Percentiles rank a stretch among this genome's conserved stretches.
Conservation (phyloP, 495 filamentous ascomycete species). For the Chlorociboria aeruginascens region DNA sequence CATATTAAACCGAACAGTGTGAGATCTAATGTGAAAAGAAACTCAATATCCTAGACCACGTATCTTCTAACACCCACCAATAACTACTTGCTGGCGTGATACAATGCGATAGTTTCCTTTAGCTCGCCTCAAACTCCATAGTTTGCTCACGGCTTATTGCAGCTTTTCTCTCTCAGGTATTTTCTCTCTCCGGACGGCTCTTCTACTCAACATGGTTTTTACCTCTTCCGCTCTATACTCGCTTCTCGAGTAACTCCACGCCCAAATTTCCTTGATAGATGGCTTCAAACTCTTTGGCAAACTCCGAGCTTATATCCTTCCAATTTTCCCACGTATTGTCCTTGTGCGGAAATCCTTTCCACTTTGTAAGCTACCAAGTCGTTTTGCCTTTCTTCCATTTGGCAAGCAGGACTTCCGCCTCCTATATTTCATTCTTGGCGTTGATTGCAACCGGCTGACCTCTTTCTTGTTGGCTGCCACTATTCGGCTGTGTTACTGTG, state of each 20-base stretch:
- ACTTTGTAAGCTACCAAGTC: slow-evolving; percentile 13
- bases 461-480: slow-evolving; percentile 3
- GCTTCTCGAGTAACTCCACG: background rate
- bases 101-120: background rate
- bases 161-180: slow-evolving; percentile 14
- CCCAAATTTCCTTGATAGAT: slow-evolving; percentile 9
- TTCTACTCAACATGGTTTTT: slow-evolving; percentile 12
- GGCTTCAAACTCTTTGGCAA: slow-evolving; percentile 12
- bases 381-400: slow-evolving; percentile 15
- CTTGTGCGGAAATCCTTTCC: slow-evolving; percentile 11
- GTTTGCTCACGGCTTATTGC: slow-evolving; percentile 13
- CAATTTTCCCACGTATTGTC: slow-evolving; percentile 9
- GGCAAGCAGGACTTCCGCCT: slow-evolving; percentile 15
- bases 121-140: slow-evolving; percentile 12
- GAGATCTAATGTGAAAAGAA: no score
- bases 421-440: slow-evolving; percentile 3
- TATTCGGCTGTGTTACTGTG: slow-evolving; percentile 6
- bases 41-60: no score
- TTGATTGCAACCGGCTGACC: slow-evolving; percentile 5
- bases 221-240: no score
- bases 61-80: no score
- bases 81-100: no score
- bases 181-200: slow-evolving; percentile 9
- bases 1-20: no score
- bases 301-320: slow-evolving; percentile 9